These are phyloP conservation scores for Dispira parvispora DNA, from an alignment of 192 early-diverging fungal genomes.

Conservation along the genomic window DNA sequence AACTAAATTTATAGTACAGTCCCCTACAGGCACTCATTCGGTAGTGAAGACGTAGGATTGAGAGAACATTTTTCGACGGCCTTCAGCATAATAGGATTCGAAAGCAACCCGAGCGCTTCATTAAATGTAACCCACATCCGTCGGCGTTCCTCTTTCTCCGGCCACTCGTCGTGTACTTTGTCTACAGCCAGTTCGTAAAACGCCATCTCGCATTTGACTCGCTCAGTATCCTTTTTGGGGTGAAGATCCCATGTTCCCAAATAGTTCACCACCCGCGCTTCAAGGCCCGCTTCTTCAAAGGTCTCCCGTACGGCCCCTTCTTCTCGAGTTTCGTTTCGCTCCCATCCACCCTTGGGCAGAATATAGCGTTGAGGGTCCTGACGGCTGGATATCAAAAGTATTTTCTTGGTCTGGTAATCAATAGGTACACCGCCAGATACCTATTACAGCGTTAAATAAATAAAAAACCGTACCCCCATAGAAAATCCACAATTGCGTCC, in stretches of 20 bases:
- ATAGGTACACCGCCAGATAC: not conserved
- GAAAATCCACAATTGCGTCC: no score
- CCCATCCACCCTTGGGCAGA: not conserved
- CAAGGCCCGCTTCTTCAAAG: conserved; percentile 1
- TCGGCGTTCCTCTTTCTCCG: not conserved
- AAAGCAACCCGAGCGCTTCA: not conserved
- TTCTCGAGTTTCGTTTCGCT: not conserved
- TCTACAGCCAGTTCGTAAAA: not conserved
- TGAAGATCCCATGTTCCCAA: not conserved
- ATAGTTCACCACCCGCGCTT: not conserved
- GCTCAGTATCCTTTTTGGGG: not conserved
- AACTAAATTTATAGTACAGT: no score
- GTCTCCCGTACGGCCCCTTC: not conserved
- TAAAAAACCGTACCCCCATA: no score
- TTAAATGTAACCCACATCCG: not conserved
- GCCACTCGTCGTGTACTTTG: not conserved
- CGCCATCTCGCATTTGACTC: not conserved
- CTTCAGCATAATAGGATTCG: not conserved
- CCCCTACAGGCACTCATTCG: no score
- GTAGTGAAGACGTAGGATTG: no score
- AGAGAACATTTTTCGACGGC: not conserved
- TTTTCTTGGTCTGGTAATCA: not conserved
- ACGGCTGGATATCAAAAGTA: not conserved
- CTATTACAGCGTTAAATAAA: not conserved
- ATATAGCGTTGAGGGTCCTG: not conserved